Evolutionary conservation across 2,329 filamentous ascomycete species (phyloP), one percentile per base, ranked within the genome.

Genomic region (Beauveria medogensis): DNA sequence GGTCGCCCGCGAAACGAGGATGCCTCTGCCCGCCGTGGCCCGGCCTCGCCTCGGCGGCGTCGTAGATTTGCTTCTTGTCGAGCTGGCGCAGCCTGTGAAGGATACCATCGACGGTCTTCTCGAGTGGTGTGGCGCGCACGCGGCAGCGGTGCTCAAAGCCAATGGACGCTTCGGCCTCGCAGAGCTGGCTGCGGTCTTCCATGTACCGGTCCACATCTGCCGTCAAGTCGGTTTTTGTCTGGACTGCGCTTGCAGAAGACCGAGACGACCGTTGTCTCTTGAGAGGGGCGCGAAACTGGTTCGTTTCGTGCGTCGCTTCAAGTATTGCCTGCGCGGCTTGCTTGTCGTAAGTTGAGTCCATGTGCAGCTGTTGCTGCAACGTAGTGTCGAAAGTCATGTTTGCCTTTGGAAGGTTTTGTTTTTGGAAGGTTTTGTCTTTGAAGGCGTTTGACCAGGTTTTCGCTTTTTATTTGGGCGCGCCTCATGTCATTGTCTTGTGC

Each of bases 1-100:
- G 84, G 65, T 85, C 82, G 28, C 79, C 80, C 0, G 77, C 67
- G 58, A 80, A 78, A 6, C 76, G 73, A 3, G 68, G 65, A 59
- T 82, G 80, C 24, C 64, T 63, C 69, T 82, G 80, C 3, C 76
- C 76, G 14, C 69, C 72, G 59, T 72, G 73, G 8, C 79, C 79
- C 9, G 44, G 56, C 20, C 73, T 68, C 7, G 69, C 60, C 9
- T 60, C 41, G 16, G 73, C 73, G 7, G 46, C 54, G 10, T 64
- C 68, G 64, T 78, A 82, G 44, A 80, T 61, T 2, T 62, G 43
- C 10, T 64, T 55, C 28, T 71, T 63, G 63, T 82, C 80, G 8
- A 65, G 50, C 14, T 60, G 50, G 61, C 71, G 75, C 50, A 81
- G 65, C 1, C 28, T 37, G 37, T 73, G 71, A n/a, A 82, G 61